Conservation (phyloP, 1,139 yeast species). For the Arxiozyma slooffiae region DNA sequence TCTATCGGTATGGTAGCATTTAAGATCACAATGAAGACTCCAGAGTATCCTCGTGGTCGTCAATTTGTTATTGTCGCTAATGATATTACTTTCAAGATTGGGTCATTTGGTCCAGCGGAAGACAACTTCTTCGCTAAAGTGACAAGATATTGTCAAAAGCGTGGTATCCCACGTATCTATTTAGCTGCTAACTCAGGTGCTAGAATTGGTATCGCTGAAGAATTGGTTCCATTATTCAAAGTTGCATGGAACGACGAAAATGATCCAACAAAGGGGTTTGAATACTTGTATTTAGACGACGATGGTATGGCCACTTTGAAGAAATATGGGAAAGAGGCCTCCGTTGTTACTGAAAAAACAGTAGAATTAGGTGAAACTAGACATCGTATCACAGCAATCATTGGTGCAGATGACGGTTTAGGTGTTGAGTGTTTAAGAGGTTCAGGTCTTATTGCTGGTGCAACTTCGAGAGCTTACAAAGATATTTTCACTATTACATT, state of each 20-base stretch:
- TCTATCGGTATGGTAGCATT: constrained; percentile 97
- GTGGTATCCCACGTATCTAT: constrained; percentile 91
- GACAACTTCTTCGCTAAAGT: constrained; percentile 85
- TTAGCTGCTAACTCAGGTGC: constrained; percentile 98
- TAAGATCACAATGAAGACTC: constrained; percentile 82
- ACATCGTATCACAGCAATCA: constrained; percentile 67
- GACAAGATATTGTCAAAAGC: constrained; percentile 79
- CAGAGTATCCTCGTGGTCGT: constrained; percentile 95
- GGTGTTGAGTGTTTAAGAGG: constrained; percentile 98
- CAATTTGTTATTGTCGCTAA: constrained; percentile 86
- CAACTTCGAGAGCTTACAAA: constrained; percentile 92
- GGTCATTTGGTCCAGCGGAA: constrained; percentile 98
- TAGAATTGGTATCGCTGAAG: constrained; percentile 96
- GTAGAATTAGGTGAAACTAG: constrained; percentile 83
- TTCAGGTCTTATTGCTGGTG: constrained; percentile 97
- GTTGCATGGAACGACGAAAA: constrained; percentile 84
- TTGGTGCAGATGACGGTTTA: constrained; percentile 91
- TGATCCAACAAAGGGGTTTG: constrained; percentile 77
- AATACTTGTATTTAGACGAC: constrained; percentile 69
- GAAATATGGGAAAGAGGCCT: constrained; percentile 47
- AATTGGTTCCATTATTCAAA: constrained; percentile 75
- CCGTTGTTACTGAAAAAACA: constrained; percentile 66
- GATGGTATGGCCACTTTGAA: constrained; percentile 55
- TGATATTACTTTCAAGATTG: constrained; percentile 94
- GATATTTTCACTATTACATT: constrained; percentile 93